Percentiles rank a stretch among this genome's conserved stretches.
Conservation (phyloP, 2,329 filamentous ascomycete genomes). For the Trichoderma endophyticum region DNA sequence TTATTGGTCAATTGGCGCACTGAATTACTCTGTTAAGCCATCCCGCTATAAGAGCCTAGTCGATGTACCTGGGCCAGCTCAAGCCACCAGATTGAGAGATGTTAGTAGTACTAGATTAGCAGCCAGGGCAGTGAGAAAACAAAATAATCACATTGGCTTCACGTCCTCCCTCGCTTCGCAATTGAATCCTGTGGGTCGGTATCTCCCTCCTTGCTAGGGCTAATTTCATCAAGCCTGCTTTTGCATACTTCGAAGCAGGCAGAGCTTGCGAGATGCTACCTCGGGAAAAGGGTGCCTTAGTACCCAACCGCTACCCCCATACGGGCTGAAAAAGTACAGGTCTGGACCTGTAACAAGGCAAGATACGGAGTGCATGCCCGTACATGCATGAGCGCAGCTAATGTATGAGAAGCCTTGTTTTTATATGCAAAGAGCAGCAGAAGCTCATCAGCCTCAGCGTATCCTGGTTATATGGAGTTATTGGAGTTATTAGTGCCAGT, state of each 20-base stretch:
- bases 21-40: conserved; percentile 10
- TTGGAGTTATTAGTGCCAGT: not conserved
- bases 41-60: not conserved
- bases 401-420: not conserved
- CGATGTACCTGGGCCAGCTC: not conserved
- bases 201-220: not conserved
- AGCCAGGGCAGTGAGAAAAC: not conserved
- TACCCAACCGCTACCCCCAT: not conserved
- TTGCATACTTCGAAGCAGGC: not conserved
- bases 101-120: not conserved
- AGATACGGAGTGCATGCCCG: not conserved
- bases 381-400: not conserved
- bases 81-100: not conserved
- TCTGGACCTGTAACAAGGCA: not conserved
- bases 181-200: not conserved
- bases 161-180: not conserved
- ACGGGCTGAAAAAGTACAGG: not conserved
- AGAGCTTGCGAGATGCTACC: not conserved
- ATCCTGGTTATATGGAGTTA: not conserved
- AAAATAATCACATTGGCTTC: not conserved
- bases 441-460: not conserved
- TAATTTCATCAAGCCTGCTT: not conserved
- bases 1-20: not conserved
- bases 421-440: not conserved
- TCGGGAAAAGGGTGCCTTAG: not conserved